Base-by-base conservation (phyloP, 106 monocot species). In the Dendrobium chrysotoxum region DNA sequence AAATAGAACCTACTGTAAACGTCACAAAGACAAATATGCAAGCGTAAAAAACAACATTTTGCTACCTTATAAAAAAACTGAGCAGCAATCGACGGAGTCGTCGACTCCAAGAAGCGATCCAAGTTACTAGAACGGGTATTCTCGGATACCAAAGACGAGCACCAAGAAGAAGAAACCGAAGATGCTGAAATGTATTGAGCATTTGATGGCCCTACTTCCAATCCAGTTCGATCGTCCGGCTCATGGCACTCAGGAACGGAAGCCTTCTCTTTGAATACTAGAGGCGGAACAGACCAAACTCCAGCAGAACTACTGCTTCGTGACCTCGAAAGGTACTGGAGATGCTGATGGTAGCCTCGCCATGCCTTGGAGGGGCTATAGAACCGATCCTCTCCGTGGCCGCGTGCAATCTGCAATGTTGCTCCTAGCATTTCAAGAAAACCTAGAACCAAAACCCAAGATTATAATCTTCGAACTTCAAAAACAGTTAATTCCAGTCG, bases 81-180 rank as follows among this genome's bases (percentile, higher is more conserved):
- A 2, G 84, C 87, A 12, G 84, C 73, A n/a, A 93, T 82, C 4
- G 81, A 77, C 15, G 93, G 93, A 16, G 83, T 86, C 39, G 87
- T 89, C 50, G 86, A 82, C 31, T 84, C 81, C 84, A 93, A 65
- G 86, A 93, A 93, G 72, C 89, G 80, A 57, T 88, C 84, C 21
- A 93, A 82, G 58, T 91, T 93, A 46, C 86, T 70, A 9, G 79
- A 67, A 21, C 35, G 16, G 61, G 20, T 30, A 21, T 28, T 78
- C 54, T 42, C 73, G 66, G 85, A 35, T 40, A 8, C 73, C 73
- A 73, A 40, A 73, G 73, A 21, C 20, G 73, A 40, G 40, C 40
- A 39, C 31, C 21, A 17, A 73, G 67, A 25, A 20, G 28, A 31
- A 35, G 35, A 35, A 35, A 3, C 35, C 4, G 30, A 23, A 40